Percentiles rank a stretch among this genome's conserved stretches.
These are phyloP conservation scores for Alternaria sp. DNA, from an alignment of 2,329 filamentous ascomycete genomes.

Conservation along the genomic window DNA sequence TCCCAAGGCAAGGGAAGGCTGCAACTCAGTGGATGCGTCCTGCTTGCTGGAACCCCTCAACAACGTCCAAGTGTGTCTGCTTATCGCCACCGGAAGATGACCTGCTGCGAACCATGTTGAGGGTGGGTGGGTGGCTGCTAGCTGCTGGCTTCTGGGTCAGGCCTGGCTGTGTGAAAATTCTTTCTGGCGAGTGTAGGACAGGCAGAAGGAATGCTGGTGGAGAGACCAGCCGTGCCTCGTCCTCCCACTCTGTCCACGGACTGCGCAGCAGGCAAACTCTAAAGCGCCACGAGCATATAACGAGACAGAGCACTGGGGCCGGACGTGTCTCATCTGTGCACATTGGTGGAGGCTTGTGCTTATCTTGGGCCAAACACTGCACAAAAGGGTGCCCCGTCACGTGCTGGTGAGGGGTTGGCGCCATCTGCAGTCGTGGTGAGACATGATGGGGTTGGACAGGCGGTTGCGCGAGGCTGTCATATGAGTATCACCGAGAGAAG, in stretches of 20 bases:
- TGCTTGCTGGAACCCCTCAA: constrained; percentile 31
- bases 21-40: constrained; percentile 30
- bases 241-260: constrained; percentile 15
- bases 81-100: constrained; percentile 19
- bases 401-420: constrained; percentile 19
- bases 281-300: constrained; percentile 21
- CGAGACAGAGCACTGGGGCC: constrained; percentile 17
- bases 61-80: constrained; percentile 25
- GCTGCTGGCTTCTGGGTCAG: constrained; percentile 29
- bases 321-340: constrained; percentile 22
- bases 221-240: constrained; percentile 25
- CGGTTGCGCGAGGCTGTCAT: constrained; percentile 25
- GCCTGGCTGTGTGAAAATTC: constrained; percentile 28
- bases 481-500: constrained; percentile 17
- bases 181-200: constrained; percentile 30
- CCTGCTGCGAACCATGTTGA: constrained; percentile 6
- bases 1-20: constrained; percentile 21
- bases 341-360: constrained; percentile 16
- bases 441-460: constrained; percentile 23
- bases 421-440: constrained; percentile 23
- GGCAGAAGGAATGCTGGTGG: constrained; percentile 18
- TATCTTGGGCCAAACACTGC: constrained; percentile 9
- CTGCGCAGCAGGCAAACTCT: constrained; percentile 17
- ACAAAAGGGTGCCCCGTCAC: constrained; percentile 13
- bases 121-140: not conserved